Evolutionary conservation across 371 early-diverging fungal genomes (phyloP), one percentile per base, ranked within the genome.

Genomic region (Nematocida sp.): DNA sequence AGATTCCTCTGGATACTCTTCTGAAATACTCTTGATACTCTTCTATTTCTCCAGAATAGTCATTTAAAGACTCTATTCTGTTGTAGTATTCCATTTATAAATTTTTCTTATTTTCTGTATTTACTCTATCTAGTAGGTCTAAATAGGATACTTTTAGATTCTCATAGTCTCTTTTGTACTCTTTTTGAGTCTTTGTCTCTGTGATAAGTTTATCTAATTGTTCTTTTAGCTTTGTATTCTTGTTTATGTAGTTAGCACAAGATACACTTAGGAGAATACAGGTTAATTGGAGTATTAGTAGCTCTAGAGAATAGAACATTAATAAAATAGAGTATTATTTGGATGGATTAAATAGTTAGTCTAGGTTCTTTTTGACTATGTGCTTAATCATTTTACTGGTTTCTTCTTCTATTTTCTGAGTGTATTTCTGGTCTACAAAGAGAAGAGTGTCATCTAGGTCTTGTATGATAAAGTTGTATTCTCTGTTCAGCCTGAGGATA

Each of bases 391-490:
- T 77, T 29, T 60, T 58, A 34, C 77, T 76, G 25, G 81, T 77
- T 61, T 76, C 77, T 32, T 75, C 53, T 51, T 78, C 77, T 9
- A 83, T 60, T n/a, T 53, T 65, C 34, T 35, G 41, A 11, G 77
- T 34, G 47, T 74, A 81, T 25, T 79, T 64, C 13, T 53, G 37
- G 15, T 81, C 79, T 45, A 83, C 75, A 62, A 83, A 83, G 2
- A 83, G 43, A 2, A 51, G 35, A 35, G 23, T 76, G 41, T 81
- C 81, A 53, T 80, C 76, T 64, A 81, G 78, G 53, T 83, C 81
- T 49, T 77, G 76, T 53, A 83, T 80, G 37, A 83, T 48, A 75
- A 81, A 83, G 53, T 79, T 80, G 31, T 80, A 75, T 35, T 76
- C 55, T 55, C 81, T 78, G 25, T 77, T 77, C n/a, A 83, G 57